Evolutionary conservation across 495 filamentous ascomycete genomes (phyloP), one percentile per base, ranked within the genome.

Genomic region (Margaritispora aquatica): DNA sequence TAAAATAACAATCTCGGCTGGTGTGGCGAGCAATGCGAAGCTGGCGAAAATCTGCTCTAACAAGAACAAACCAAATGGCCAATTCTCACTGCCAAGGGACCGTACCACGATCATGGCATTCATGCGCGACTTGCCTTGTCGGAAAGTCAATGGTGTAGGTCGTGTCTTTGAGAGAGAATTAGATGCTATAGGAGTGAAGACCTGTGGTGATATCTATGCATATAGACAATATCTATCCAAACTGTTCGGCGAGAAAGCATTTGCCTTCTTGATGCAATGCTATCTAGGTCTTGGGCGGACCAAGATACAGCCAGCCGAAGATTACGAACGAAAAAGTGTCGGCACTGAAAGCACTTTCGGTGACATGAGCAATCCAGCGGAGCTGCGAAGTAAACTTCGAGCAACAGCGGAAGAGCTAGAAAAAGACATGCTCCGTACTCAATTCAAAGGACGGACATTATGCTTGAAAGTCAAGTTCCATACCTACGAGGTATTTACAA

Each of bases 11-110:
- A 84, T 99, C 17, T 97, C 92, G 11, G 94, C 95, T 0, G 94
- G 94, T 9, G 96, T 99, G 57, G 95, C 89, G 0, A 85, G 90
- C 1, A 99, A 97, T 70, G 85, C 92, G 1, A 93, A 89, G 66
- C 76, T 99, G 4, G 93, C 95, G 20, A 99, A 98, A 73, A 96
- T 99, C 26, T 85, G 85, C 53, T 95, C 90, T 19, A 97, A 99
- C 66, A 82, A 83, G 62, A 97, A 97, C 72, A 97, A 99, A 66
- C 94, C 94, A 2, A 96, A 99, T 60, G 95, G 94, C 0, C 95
- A 97, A 66, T 97, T 87, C 61, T 64, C 79, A 9, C 75, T 97
- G 4, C 80, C 87, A 0, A 87, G 80, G 55, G 85, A 92, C 17
- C 77, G 92, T 20, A 68, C 72, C 21, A 79, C 84, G 1, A 87